Conservation (phyloP, 2,329 filamentous ascomycete genomes). For the Colletotrichum noveboracense region DNA sequence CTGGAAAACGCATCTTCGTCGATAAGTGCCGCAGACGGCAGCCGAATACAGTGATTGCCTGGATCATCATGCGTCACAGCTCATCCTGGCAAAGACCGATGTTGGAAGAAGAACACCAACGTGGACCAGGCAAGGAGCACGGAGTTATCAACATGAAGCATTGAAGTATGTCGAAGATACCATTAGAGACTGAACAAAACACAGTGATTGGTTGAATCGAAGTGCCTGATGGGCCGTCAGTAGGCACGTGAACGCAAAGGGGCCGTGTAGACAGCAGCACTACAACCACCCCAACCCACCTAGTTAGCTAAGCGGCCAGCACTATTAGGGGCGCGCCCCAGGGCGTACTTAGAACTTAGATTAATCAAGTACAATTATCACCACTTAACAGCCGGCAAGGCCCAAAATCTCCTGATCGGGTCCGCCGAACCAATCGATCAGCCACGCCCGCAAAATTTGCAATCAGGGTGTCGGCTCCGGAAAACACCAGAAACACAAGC, state of each 20-base stretch:
- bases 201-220: fast-evolving
- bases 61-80: too few relatives aligned
- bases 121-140: too few relatives aligned
- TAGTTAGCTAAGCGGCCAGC: too few relatives aligned
- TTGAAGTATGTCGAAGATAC: fast-evolving
- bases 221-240: neutral
- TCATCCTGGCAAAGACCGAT: too few relatives aligned
- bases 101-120: fast-evolving
- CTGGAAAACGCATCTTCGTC: fast-evolving
- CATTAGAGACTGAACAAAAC: neutral
- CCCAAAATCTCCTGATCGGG: slow-evolving; percentile 1
- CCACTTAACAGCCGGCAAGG: too few relatives aligned
- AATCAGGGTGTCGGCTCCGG: neutral
- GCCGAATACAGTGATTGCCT: too few relatives aligned
- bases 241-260: neutral
- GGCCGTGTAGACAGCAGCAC: too few relatives aligned
- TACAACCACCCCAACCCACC: too few relatives aligned
- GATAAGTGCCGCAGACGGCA: neutral
- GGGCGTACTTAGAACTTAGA: too few relatives aligned
- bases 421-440: neutral
- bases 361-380: too few relatives aligned
- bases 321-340: too few relatives aligned
- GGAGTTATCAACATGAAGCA: neutral
- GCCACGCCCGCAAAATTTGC: neutral
- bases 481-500: neutral